Base-by-base conservation (phyloP, 2,329 filamentous ascomycete species). In the Penicillium rolfsii region DNA sequence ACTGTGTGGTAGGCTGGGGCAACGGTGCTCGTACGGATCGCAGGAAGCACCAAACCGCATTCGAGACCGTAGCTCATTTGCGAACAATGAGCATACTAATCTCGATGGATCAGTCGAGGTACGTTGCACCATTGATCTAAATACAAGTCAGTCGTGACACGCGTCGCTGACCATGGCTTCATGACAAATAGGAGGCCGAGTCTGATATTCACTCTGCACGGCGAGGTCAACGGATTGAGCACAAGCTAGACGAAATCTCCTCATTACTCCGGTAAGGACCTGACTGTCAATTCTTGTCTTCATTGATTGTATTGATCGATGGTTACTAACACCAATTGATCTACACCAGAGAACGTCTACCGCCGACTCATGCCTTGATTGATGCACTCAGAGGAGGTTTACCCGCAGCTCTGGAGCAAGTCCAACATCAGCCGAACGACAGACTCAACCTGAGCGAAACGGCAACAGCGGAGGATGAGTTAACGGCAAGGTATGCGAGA, bases 1-100 rank as follows among this genome's bases (percentile, higher is more conserved):
- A 36, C 33, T 70, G 7, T 71, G 68, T 46, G 63, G 66, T 22
- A 52, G 69, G 36, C 33, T 71, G 22, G 67, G 68, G 5, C 69
- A 71, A 52, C 50, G 48, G 8, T 71, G 69, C 41, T 52, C 63
- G 12, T 71, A 71, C 28, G 64, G 48, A 22, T 30, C 61, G 16
- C 66, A 64, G 54, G 45, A 58, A 14, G 7, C 59, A 1, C 40
- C 53, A 11, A 59, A 36, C 24, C 46, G 55, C 22, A 52, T 28
- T 28, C 55, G 57, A 30, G 46, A 3, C 8, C 45, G 49, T 4
- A 38, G 50, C 30, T 9, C 40, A n/a, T 49, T 48, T 7, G 43
- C 54, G 4, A 26, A 40, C 56, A 50, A 33, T 2, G 50, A 55
- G 19, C 30, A 59, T 8, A 43, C 19, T 35, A 33, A 30, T 38